A percentile compares a stretch with the other conserved stretches of the same genome.
Conservation (phyloP, 352 stramenopile species). For the Halophytophthora batemanensis region DNA sequence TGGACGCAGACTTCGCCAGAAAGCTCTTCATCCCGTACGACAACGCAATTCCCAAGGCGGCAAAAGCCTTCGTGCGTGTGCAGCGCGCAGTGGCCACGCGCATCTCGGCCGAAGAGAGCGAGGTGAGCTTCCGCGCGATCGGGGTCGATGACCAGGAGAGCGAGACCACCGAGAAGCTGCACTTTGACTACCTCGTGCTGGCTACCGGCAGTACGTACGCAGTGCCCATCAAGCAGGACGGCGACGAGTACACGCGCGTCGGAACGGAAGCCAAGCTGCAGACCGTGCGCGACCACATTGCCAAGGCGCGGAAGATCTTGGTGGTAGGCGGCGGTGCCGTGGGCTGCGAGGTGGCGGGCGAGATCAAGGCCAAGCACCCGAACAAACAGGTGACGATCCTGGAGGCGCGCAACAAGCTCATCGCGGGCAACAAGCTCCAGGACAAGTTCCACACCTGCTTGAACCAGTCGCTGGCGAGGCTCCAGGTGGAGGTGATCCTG, state of each 20-base stretch:
- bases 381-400: constrained; percentile 31
- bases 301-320: constrained; percentile 40
- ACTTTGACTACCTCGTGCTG: constrained; percentile 60
- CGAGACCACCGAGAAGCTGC: constrained; percentile 26
- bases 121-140: constrained; percentile 37
- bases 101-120: constrained; percentile 29
- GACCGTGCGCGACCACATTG: constrained; percentile 37
- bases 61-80: constrained; percentile 35
- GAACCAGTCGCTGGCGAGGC: constrained; percentile 20
- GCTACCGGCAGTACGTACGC: constrained; percentile 62
- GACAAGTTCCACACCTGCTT: constrained; percentile 44
- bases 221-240: constrained; percentile 48
- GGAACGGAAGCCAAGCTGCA: constrained; percentile 34
- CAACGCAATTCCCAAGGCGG: constrained; percentile 34
- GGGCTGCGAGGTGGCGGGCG: constrained; percentile 50
- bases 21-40: constrained; percentile 64
- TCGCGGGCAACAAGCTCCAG: constrained; percentile 30
- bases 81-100: constrained; percentile 37
- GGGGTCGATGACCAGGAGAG: constrained; percentile 25
- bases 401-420: constrained; percentile 41
- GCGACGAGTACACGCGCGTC: constrained; percentile 18
- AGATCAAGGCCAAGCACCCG: constrained; percentile 29
- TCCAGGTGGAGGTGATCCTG: constrained; percentile 47
- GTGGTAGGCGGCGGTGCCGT: constrained; percentile 61
- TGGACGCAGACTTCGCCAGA: constrained; percentile 36